Conservation (phyloP, 345 rosid species). For the Ricinus communis region DNA sequence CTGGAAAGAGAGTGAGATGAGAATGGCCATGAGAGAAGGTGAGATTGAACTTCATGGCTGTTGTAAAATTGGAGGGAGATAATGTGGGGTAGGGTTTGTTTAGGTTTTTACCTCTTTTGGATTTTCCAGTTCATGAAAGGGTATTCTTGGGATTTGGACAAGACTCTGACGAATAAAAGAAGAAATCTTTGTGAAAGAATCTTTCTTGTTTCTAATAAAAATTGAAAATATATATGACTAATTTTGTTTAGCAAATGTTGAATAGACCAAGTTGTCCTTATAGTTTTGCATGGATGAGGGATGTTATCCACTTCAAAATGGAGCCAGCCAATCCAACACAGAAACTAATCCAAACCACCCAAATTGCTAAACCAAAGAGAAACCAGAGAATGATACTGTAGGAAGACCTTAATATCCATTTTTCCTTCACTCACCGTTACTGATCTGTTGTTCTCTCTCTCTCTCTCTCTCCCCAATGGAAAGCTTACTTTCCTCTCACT, state of each 20-base stretch:
- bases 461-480: too few species aligned
- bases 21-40: constrained; percentile 59
- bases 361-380: constrained; percentile 26
- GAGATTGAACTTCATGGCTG: constrained; percentile 33
- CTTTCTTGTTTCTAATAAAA: too few species aligned
- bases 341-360: constrained; percentile 43
- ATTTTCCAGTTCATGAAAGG: constrained; percentile 6
- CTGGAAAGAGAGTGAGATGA: constrained; percentile 47
- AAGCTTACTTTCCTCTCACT: constrained; percentile 61
- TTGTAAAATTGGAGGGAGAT: constrained; percentile 32
- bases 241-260: not conserved
- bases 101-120: not conserved
- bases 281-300: constrained; percentile 23
- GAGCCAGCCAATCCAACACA: constrained; percentile 45
- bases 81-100: constrained; percentile 41
- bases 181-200: too few species aligned
- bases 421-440: constrained; percentile 17
- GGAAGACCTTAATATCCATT: constrained; percentile 8
- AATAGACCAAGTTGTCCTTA: constrained; percentile 32
- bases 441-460: constrained; percentile 27
- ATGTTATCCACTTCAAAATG: constrained; percentile 48
- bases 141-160: constrained; percentile 7
- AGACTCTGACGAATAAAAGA: too few species aligned
- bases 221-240: too few species aligned
- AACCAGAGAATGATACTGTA: constrained; percentile 16